A percentile compares a stretch with the other conserved stretches of the same genome.
phyloP scores from a whole-genome alignment of 106 monocot species.

The Dendrobium officinale region DNA sequence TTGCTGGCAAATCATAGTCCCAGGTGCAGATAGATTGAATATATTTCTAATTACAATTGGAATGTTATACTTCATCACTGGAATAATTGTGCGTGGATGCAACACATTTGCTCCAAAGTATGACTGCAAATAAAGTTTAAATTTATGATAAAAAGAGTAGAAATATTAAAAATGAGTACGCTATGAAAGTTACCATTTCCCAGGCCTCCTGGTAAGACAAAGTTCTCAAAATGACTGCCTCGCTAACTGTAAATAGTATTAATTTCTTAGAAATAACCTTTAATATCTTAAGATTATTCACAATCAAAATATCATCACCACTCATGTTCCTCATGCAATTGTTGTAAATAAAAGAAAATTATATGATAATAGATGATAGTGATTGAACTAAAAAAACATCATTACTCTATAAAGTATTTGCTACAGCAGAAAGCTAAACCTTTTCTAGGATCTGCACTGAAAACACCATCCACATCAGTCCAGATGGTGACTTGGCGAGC shows the following conservation, averaged over 20 bases:
- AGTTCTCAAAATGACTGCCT: conserved; percentile 82
- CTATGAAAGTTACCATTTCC: conserved; percentile 77
- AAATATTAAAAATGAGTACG: background rate
- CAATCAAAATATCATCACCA: background rate
- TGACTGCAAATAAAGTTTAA: conserved; percentile 49
- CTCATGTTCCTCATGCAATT: background rate
- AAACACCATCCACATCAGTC: conserved; percentile 99
- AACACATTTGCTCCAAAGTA: conserved; percentile 99
- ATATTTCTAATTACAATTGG: conserved; percentile 88
- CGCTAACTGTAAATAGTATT: conserved; percentile 68
- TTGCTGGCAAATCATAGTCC: conserved; percentile 82
- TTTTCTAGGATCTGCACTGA: conserved; percentile 98
- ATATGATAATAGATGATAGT: background rate
- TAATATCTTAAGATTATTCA: background rate
- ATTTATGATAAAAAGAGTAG: background rate
- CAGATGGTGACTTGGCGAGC: conserved; percentile 93
- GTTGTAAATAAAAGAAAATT: background rate
- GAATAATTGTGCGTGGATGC: conserved; percentile 97
- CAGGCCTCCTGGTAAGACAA: conserved; percentile 98
- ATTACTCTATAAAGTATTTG: background rate
- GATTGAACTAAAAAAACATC: background rate
- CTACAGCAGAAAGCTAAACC: conserved; percentile 32
- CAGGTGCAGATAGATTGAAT: conserved; percentile 80
- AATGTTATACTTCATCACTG: conserved; percentile 85
- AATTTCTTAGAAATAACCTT: conserved; percentile 1